Percentiles rank a stretch among this genome's conserved stretches.
Conservation (phyloP, 768 basidiomycete species). For the Agrocybe pediades region DNA sequence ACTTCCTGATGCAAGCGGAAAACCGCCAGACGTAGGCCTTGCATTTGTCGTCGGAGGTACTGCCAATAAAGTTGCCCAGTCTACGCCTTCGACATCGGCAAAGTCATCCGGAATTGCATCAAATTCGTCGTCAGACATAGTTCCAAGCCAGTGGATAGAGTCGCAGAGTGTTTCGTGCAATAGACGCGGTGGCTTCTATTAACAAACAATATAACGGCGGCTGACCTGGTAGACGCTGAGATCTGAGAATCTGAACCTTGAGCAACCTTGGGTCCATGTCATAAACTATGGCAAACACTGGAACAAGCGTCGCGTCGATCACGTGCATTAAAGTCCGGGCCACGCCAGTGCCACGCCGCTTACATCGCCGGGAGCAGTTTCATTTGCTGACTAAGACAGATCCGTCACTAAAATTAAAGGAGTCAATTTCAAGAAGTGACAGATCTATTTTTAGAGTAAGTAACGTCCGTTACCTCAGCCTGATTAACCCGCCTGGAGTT, state of each 20-base stretch:
- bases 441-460: constrained; percentile 12
- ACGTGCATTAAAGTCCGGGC: too few relatives aligned
- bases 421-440: constrained; percentile 2
- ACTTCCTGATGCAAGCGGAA: constrained; percentile 6
- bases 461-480: constrained; percentile 1
- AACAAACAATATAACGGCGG: too few relatives aligned
- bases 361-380: background rate
- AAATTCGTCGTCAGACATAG: constrained; percentile 61
- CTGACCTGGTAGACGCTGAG: too few relatives aligned
- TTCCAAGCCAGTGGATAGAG: too few relatives aligned
- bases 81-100: constrained; percentile 48
- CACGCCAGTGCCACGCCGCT: too few relatives aligned
- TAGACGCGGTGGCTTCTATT: too few relatives aligned
- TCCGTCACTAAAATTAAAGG: background rate
- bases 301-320: constrained; percentile 1
- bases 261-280: background rate
- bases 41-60: constrained; percentile 9
- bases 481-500: background rate
- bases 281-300: background rate
- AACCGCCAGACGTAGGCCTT: background rate
- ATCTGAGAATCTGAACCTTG: too few relatives aligned
- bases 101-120: constrained; percentile 56
- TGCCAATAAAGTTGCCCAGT: constrained; percentile 42
- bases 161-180: too few relatives aligned
- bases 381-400: background rate